Evolutionary conservation across 2,329 filamentous ascomycete species (phyloP).

Genomic region (Colletotrichum endophyticum): DNA sequence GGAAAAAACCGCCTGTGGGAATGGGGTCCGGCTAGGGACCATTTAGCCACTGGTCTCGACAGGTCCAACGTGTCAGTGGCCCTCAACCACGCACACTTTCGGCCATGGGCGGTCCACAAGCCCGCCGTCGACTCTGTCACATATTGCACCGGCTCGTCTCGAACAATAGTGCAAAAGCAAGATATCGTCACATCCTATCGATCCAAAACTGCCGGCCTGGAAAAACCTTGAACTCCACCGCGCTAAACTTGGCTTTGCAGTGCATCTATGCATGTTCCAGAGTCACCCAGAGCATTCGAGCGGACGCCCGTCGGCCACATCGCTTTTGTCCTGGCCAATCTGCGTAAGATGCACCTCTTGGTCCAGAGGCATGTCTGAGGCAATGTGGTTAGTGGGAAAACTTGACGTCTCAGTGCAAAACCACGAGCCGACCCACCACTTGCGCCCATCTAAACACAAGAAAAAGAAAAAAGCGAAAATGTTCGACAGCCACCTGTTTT

Average conservation of each 20-base stretch:
- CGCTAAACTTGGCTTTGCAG: slow-evolving; percentile 12
- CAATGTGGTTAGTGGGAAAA: slow-evolving; percentile 20
- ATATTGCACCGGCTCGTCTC: slow-evolving; percentile 16
- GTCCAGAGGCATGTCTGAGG: slow-evolving; percentile 3
- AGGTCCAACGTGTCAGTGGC: neutral
- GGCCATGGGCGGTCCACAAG: neutral
- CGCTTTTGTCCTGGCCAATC: neutral
- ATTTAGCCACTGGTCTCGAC: neutral
- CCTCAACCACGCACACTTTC: neutral
- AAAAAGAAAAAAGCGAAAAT: slow-evolving; percentile 7
- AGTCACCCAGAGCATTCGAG: neutral
- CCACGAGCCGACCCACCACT: neutral
- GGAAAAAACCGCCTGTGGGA: neutral
- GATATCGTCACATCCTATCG: slow-evolving; percentile 23
- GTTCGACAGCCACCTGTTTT: neutral
- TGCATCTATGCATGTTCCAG: slow-evolving; percentile 14
- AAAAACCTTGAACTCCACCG: slow-evolving; percentile 10
- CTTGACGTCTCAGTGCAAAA: slow-evolving; percentile 15
- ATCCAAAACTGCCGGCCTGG: slow-evolving; percentile 19
- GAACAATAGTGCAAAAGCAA: slow-evolving; percentile 19
- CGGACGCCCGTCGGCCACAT: neutral
- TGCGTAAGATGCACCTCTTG: neutral
- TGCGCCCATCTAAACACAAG: neutral
- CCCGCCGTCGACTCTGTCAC: slow-evolving; percentile 10
- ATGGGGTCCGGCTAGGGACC: neutral